Percentiles rank a stretch among this genome's conserved stretches.
These are phyloP conservation scores for Puccinia hordei DNA, from an alignment of 1,284 basidiomycete species.

Conservation along the genomic window DNA sequence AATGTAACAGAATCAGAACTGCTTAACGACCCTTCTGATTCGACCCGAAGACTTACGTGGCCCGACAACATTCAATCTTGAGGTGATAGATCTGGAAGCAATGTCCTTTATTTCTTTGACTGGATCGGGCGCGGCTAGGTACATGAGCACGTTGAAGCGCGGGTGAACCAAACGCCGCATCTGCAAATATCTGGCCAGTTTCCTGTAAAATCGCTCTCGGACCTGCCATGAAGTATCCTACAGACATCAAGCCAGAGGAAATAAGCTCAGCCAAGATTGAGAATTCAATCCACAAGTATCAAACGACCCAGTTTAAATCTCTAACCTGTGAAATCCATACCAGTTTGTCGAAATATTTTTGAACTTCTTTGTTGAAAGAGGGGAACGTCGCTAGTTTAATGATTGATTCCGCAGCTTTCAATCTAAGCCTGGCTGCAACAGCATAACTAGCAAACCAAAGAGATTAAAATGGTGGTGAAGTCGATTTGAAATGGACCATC, in stretches of 20 bases:
- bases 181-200: constrained; percentile 68
- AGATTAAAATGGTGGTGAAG: constrained; percentile 12
- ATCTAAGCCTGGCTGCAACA: constrained; percentile 65
- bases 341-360: constrained; percentile 69
- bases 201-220: constrained; percentile 74
- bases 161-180: constrained; percentile 60
- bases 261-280: constrained; percentile 39
- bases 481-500: constrained; percentile 54
- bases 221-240: constrained; percentile 87
- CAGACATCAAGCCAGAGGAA: not conserved
- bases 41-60: constrained; percentile 48
- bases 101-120: constrained; percentile 69
- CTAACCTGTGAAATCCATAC: constrained; percentile 75
- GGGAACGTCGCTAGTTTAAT: constrained; percentile 74
- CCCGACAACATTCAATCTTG: constrained; percentile 62
- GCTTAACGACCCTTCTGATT: not conserved
- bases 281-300: not conserved
- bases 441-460: constrained; percentile 44
- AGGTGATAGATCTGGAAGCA: constrained; percentile 66
- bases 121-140: constrained; percentile 87
- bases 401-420: constrained; percentile 78
- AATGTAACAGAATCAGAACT: constrained; percentile 25
- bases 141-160: constrained; percentile 79
- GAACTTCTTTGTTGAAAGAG: constrained; percentile 67
- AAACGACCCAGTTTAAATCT: constrained; percentile 15